Evolutionary conservation across 108 stramenopile genomes (phyloP).

Genomic region (Fragilaria crotonensis): DNA sequence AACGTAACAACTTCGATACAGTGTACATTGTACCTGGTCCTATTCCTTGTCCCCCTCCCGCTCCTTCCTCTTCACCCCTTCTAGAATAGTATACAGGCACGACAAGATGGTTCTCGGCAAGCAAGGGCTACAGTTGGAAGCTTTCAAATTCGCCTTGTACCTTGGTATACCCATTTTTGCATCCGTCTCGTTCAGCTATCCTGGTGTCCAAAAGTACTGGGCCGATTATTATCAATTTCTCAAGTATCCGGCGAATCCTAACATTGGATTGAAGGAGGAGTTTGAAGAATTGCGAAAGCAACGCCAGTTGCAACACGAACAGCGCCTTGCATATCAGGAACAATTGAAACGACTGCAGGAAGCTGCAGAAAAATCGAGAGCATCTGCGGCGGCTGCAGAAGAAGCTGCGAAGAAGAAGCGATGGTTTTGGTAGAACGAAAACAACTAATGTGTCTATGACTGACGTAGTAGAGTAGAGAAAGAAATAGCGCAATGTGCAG

Average conservation of each 20-base stretch:
- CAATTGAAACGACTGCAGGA: slow-evolving; percentile 34
- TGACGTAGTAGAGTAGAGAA: too few relatives aligned
- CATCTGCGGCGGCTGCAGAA: not conserved
- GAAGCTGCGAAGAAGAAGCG: not conserved
- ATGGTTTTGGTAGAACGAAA: not conserved
- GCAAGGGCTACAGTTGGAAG: slow-evolving; percentile 62
- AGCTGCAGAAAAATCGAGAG: slow-evolving; percentile 21
- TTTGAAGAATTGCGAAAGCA: slow-evolving; percentile 49
- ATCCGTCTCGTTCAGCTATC: slow-evolving; percentile 64
- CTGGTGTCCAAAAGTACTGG: slow-evolving; percentile 46
- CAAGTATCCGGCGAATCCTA: slow-evolving; percentile 81
- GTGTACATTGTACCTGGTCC: too few relatives aligned
- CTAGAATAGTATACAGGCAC: too few relatives aligned
- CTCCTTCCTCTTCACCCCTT: too few relatives aligned
- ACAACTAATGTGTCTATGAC: too few relatives aligned
- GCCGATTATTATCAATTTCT: slow-evolving; percentile 87
- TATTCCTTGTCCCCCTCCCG: too few relatives aligned
- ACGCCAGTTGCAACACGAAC: slow-evolving; percentile 43
- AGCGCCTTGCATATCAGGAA: slow-evolving; percentile 37
- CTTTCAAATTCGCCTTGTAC: slow-evolving; percentile 75
- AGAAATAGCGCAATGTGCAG: too few relatives aligned
- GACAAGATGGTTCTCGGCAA: slow-evolving; percentile 65
- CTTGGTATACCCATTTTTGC: slow-evolving; percentile 65
- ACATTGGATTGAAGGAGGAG: slow-evolving; percentile 65
- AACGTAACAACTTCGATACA: too few relatives aligned